Percentiles rank a stretch among this genome's conserved stretches.
Conservation (phyloP, 2,329 filamentous ascomycete genomes). For the Trichophyton mentagrophytes region DNA sequence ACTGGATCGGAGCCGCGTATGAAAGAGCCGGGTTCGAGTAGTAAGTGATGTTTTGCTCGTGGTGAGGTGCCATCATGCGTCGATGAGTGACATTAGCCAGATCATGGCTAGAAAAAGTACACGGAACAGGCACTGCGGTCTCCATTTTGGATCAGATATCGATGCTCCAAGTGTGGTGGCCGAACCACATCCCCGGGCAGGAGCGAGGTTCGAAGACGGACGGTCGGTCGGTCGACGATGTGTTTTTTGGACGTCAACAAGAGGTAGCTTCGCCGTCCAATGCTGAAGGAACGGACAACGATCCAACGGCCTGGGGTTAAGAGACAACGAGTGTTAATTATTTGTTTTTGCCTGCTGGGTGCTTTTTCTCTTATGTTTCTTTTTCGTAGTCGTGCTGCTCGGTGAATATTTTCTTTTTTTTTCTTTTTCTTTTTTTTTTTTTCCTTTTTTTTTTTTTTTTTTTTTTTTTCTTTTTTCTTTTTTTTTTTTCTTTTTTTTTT, state of each 20-base stretch:
- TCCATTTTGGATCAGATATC: conserved; percentile 23
- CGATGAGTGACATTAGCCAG: conserved; percentile 26
- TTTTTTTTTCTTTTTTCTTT: too few species aligned
- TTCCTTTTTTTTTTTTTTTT: too few species aligned
- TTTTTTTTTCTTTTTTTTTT: too few species aligned
- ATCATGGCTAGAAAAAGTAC: conserved; percentile 28
- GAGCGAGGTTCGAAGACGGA: not conserved
- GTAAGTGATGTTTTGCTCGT: conserved; percentile 25
- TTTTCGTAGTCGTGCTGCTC: not conserved
- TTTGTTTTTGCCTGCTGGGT: not conserved
- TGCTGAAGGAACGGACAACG: not conserved
- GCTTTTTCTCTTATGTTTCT: not conserved
- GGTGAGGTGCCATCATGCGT: conserved; percentile 25
- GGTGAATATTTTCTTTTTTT: conserved; percentile 3
- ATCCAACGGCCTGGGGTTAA: not conserved
- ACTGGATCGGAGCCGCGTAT: conserved; percentile 26
- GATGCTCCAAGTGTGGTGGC: not conserved
- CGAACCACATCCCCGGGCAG: conserved; percentile 1
- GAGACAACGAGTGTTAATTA: not conserved
- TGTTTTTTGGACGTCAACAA: not conserved
- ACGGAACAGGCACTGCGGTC: conserved; percentile 29
- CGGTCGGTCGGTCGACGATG: not conserved
- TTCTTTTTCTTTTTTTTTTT: not conserved
- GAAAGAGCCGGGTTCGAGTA: conserved; percentile 26
- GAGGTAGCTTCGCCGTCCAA: not conserved